Evolutionary conservation across 2,329 filamentous ascomycete species (phyloP).

Genomic region (Monosporascus sp.): DNA sequence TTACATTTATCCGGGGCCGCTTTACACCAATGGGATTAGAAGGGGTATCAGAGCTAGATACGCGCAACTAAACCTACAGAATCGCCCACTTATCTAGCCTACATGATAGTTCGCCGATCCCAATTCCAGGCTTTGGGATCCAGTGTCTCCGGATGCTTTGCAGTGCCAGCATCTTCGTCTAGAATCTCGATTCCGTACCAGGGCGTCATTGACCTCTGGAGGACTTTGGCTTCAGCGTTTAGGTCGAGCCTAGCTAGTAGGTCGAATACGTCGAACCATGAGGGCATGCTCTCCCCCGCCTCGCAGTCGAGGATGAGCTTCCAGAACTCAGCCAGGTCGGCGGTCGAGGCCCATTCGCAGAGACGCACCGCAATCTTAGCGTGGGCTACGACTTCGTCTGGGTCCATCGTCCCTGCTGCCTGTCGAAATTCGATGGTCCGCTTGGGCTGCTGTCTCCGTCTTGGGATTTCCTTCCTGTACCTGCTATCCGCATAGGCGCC

Average conservation of each 20-base stretch:
- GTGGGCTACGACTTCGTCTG: conserved; percentile 14
- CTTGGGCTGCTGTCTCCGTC: not conserved
- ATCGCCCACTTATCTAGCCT: too few species aligned
- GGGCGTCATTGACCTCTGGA: conserved; percentile 4
- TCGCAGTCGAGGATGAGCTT: conserved; percentile 6
- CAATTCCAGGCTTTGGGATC: too few species aligned
- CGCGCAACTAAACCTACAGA: too few species aligned
- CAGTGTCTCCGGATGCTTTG: too few species aligned
- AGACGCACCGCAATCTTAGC: conserved; percentile 2
- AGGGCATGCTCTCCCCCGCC: conserved; percentile 1
- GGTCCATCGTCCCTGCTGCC: conserved; percentile 11
- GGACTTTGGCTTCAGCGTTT: conserved; percentile 6
- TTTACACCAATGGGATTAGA: too few species aligned
- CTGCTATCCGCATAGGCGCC: not conserved
- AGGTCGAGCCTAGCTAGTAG: conserved; percentile 13
- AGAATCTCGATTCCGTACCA: not conserved
- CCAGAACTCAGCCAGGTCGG: conserved; percentile 9
- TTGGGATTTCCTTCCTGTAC: not conserved
- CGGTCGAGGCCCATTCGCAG: conserved; percentile 2
- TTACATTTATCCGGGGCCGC: too few species aligned
- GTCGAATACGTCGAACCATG: conserved; percentile 20
- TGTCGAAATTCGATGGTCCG: conserved; percentile 22
- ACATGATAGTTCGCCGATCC: too few species aligned
- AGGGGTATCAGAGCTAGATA: too few species aligned
- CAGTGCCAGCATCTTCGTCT: not conserved